Evolutionary conservation across 768 basidiomycete species (phyloP).

Genomic region (Leccinum imitatum): DNA sequence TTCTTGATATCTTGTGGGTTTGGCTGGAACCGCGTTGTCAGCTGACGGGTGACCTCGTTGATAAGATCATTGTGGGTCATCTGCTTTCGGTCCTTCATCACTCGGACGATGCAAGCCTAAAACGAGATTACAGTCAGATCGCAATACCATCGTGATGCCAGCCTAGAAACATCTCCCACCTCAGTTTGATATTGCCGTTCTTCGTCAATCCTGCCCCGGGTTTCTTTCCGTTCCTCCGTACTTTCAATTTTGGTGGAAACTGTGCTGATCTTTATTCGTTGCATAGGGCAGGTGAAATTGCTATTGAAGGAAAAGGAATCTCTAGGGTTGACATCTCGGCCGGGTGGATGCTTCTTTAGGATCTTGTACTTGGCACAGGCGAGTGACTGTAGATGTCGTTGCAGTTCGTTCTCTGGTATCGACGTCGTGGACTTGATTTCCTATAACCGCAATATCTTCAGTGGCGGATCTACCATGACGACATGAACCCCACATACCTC

Average conservation of each 20-base stretch:
- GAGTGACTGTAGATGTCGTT: slow-evolving; percentile 92
- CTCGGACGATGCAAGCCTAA: slow-evolving; percentile 96
- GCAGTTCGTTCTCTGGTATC: slow-evolving; percentile 76
- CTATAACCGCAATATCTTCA: slow-evolving; percentile 39
- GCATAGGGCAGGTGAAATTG: slow-evolving; percentile 76
- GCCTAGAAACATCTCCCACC: slow-evolving; percentile 41
- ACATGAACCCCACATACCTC: slow-evolving; percentile 45
- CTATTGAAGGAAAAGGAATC: slow-evolving; percentile 92
- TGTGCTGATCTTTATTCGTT: slow-evolving; percentile 91
- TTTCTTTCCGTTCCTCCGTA: slow-evolving; percentile 85
- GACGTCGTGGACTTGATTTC: slow-evolving; percentile 77
- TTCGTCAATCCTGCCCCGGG: slow-evolving; percentile 86
- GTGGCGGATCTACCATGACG: background rate
- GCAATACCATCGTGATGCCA: background rate
- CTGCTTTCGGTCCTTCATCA: slow-evolving; percentile 95
- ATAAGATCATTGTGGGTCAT: slow-evolving; percentile 88
- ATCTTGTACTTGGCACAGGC: slow-evolving; percentile 95
- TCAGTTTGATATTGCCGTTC: slow-evolving; percentile 89
- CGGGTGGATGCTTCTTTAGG: slow-evolving; percentile 85
- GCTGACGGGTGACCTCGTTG: slow-evolving; percentile 86
- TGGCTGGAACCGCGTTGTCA: slow-evolving; percentile 82
- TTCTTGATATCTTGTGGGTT: slow-evolving; percentile 88
- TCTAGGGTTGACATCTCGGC: slow-evolving; percentile 70
- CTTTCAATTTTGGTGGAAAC: slow-evolving; percentile 87
- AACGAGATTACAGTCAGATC: slow-evolving; percentile 3